Percentiles rank a stretch among this genome's conserved stretches.
phyloP scores from a whole-genome alignment of 352 stramenopile species.

The Phytopythium mirpurense region DNA sequence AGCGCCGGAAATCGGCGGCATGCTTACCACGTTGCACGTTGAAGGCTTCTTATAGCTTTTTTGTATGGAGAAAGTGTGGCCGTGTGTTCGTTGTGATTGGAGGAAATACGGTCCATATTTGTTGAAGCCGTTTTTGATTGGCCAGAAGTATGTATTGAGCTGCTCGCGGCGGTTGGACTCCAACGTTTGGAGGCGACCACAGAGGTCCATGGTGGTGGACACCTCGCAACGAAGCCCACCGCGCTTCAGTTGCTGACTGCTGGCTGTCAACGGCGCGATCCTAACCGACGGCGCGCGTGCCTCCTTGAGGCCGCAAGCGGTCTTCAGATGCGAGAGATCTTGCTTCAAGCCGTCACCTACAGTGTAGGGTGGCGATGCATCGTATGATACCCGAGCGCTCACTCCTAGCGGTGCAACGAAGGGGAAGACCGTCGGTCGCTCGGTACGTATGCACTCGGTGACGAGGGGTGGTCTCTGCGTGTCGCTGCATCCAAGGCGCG shows the following conservation, averaged over 20 bases:
- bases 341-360: not conserved
- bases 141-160: conserved; percentile 1
- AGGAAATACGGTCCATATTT: not conserved
- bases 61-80: too few relatives aligned
- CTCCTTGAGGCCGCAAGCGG: too few relatives aligned
- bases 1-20: conserved; percentile 5
- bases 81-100: conserved; percentile 1
- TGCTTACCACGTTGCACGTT: conserved; percentile 5
- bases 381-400: too few relatives aligned
- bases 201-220: too few relatives aligned
- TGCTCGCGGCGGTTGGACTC: too few relatives aligned
- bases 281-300: not conserved
- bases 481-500: not conserved
- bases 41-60: too few relatives aligned
- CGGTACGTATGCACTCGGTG: not conserved
- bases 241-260: not conserved
- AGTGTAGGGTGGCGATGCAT: too few relatives aligned
- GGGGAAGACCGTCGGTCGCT: too few relatives aligned
- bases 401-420: too few relatives aligned
- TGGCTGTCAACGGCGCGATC: not conserved
- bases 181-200: too few relatives aligned
- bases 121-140: not conserved
- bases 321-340: not conserved
- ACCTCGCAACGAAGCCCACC: too few relatives aligned
- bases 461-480: not conserved